Conservation (phyloP, 306 rosid species). For the Macrotyloma uniflorum region DNA sequence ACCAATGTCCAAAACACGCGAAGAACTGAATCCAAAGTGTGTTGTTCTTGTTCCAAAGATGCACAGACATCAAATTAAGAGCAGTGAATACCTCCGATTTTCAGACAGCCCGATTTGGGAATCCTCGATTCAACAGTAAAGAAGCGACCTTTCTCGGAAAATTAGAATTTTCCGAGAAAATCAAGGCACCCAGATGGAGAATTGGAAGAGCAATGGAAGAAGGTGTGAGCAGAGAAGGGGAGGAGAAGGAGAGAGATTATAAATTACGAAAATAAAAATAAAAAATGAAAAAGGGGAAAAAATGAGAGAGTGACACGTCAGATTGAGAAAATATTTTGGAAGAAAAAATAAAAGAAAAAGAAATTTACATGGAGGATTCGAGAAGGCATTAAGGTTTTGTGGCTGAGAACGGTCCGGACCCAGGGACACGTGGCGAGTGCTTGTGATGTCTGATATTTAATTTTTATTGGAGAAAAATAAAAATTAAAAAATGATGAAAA, state of each 20-base stretch:
- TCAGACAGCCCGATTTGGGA: constrained; percentile 21
- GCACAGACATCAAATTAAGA: background rate
- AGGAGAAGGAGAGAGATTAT: constrained; percentile 32
- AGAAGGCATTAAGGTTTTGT: constrained; percentile 62
- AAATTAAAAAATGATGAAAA: background rate
- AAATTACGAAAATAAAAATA: constrained; percentile 31
- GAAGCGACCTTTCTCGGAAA: constrained; percentile 36
- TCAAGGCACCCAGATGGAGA: constrained; percentile 36
- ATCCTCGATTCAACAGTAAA: background rate
- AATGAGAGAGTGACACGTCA: constrained; percentile 54
- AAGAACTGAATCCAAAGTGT: constrained; percentile 23
- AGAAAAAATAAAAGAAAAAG: background rate
- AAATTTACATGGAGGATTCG: constrained; percentile 49
- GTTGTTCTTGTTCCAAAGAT: background rate
- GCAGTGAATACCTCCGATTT: constrained; percentile 38
- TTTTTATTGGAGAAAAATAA: background rate
- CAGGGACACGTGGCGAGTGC: constrained; percentile 57
- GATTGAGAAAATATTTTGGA: constrained; percentile 16
- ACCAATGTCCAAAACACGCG: constrained; percentile 27
- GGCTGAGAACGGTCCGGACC: constrained; percentile 58
- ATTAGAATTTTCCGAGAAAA: constrained; percentile 36
- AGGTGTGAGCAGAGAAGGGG: constrained; percentile 27
- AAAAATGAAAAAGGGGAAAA: background rate
- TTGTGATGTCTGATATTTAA: constrained; percentile 25
- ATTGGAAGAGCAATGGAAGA: constrained; percentile 20